Evolutionary conservation across 495 filamentous ascomycete genomes (phyloP).

Genomic region (Monascus purpureus): DNA sequence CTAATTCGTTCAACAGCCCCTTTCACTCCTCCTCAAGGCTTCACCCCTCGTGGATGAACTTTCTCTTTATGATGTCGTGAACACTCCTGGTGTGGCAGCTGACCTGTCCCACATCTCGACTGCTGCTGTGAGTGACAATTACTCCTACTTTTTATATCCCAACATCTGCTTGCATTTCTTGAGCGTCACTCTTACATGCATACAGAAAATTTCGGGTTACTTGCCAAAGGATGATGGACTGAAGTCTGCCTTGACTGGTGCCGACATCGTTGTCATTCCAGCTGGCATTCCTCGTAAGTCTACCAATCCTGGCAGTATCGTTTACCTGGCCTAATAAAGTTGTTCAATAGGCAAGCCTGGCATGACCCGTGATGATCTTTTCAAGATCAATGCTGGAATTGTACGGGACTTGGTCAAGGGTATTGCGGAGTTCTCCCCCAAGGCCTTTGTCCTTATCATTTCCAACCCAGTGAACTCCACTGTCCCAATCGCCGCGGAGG

Average conservation of each 20-base stretch:
- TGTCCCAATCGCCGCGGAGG: slow-evolving; percentile 92
- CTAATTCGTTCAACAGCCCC: slow-evolving; percentile 43
- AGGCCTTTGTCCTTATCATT: slow-evolving; percentile 89
- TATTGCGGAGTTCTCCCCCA: slow-evolving; percentile 73
- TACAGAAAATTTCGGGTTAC: slow-evolving; percentile 78
- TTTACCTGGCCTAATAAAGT: slow-evolving; percentile 4
- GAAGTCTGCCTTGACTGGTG: slow-evolving; percentile 74
- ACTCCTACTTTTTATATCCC: not conserved
- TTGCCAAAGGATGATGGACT: slow-evolving; percentile 82
- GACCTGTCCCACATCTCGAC: slow-evolving; percentile 97
- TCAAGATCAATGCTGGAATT: slow-evolving; percentile 96
- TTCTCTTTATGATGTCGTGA: slow-evolving; percentile 96
- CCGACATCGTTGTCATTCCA: slow-evolving; percentile 91
- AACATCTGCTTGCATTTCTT: slow-evolving; percentile 1
- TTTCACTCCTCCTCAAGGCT: slow-evolving; percentile 89
- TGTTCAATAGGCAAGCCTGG: slow-evolving; percentile 72
- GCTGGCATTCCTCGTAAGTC: slow-evolving; percentile 90
- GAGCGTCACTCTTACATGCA: slow-evolving; percentile 15
- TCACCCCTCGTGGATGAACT: slow-evolving; percentile 79
- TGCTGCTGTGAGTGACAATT: slow-evolving; percentile 52
- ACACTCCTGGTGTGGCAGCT: slow-evolving; percentile 88
- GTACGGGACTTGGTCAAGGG: slow-evolving; percentile 76
- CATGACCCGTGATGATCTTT: slow-evolving; percentile 98
- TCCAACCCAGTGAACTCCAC: slow-evolving; percentile 99
- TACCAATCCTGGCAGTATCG: not conserved